Evolutionary conservation across 192 early-diverging fungal genomes (phyloP).

Genomic region (Martensiomyces pterosporus): DNA sequence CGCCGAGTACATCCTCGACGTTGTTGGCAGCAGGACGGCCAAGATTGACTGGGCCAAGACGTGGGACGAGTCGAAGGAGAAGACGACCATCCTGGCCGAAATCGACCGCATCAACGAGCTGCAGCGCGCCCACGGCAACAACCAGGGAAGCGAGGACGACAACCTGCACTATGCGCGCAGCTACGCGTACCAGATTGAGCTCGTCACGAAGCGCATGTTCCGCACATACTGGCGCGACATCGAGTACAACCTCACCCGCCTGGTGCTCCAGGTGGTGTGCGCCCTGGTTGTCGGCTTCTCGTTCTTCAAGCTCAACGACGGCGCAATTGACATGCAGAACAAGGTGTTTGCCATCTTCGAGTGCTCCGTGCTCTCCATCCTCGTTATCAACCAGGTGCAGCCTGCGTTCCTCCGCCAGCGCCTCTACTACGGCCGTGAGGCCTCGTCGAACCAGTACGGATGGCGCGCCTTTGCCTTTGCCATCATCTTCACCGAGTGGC

Average conservation of each 20-base stretch:
- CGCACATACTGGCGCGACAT: constrained; percentile 64
- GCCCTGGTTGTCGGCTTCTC: constrained; percentile 66
- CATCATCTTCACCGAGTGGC: constrained; percentile 59
- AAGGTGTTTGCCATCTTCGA: constrained; percentile 56
- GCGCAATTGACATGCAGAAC: constrained; percentile 55
- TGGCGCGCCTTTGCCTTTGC: constrained; percentile 60
- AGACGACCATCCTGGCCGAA: constrained; percentile 11
- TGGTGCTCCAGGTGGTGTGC: constrained; percentile 52
- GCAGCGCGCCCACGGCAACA: constrained; percentile 6
- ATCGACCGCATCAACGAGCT: constrained; percentile 44
- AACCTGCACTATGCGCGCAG: constrained; percentile 9
- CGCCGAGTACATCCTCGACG: constrained; percentile 84
- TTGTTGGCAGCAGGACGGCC: constrained; percentile 62
- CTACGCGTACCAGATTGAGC: constrained; percentile 46
- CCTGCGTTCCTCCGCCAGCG: constrained; percentile 62
- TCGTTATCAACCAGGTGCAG: constrained; percentile 60
- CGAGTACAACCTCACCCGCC: constrained; percentile 66
- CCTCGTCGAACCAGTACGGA: constrained; percentile 60
- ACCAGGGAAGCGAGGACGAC: constrained; percentile 4
- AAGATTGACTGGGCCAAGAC: constrained; percentile 50
- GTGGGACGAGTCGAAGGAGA: constrained; percentile 51
- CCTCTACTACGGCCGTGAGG: constrained; percentile 58
- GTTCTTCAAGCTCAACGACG: constrained; percentile 59
- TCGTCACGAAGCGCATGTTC: constrained; percentile 66
- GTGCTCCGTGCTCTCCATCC: constrained; percentile 51